These are phyloP conservation scores for Eucalyptus victrix DNA, from an alignment of 345 rosid genomes.

Conservation along the genomic window DNA sequence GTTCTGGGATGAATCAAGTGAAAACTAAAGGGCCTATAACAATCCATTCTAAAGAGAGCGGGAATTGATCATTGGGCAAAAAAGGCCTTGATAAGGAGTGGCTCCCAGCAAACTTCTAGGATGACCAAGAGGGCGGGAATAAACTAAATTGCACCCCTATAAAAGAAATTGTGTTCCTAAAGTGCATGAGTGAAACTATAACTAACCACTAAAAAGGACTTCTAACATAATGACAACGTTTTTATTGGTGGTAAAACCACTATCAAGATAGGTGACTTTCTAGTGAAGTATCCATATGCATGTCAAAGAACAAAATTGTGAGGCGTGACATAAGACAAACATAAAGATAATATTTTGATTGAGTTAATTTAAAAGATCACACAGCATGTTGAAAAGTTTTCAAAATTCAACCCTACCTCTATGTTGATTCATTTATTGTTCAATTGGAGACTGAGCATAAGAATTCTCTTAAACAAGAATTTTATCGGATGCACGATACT, in stretches of 20 bases:
- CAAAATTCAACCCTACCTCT: background rate
- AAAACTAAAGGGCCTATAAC: background rate
- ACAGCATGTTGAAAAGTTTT: background rate
- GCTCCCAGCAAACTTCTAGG: background rate
- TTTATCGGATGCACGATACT: background rate
- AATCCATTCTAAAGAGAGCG: accelerated
- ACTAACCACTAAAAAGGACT: background rate
- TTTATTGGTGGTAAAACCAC: background rate
- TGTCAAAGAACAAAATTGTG: background rate
- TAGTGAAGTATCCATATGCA: background rate
- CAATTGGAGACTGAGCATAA: background rate
- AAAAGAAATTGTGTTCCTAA: background rate
- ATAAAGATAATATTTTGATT: background rate
- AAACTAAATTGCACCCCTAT: background rate
- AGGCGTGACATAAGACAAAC: background rate
- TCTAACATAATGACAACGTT: background rate
- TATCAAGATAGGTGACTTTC: background rate
- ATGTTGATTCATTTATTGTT: background rate
- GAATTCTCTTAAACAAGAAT: background rate
- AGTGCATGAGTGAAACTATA: background rate
- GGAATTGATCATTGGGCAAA: background rate
- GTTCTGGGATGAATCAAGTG: background rate
- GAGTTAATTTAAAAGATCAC: background rate
- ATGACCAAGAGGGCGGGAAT: background rate
- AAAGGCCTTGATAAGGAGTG: background rate